Conservation (phyloP, 2,329 filamentous ascomycete species). For the Penicillium paneum region DNA sequence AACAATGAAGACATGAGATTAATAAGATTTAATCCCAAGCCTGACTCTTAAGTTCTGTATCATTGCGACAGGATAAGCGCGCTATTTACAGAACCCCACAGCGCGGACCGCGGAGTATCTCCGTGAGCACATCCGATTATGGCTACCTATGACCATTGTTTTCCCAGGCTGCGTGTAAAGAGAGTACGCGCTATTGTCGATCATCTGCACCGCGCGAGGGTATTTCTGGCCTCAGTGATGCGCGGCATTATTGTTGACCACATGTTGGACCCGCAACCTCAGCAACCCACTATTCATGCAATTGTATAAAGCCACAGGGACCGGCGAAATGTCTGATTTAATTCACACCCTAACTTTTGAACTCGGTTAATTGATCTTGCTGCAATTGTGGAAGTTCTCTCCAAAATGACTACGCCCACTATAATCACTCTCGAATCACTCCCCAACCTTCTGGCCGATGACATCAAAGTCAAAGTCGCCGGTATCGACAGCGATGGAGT, state of each 20-base stretch:
- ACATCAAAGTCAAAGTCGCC: slow-evolving; percentile 78
- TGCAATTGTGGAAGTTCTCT: background rate
- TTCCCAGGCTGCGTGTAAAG: background rate
- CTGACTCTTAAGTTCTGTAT: background rate
- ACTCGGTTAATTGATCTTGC: background rate
- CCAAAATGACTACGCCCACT: slow-evolving; percentile 9
- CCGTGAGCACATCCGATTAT: background rate
- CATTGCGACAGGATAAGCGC: slow-evolving; percentile 5
- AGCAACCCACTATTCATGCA: background rate
- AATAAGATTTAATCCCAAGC: background rate
- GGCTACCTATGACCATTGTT: background rate
- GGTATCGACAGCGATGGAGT: slow-evolving; percentile 83
- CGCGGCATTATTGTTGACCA: slow-evolving; percentile 3
- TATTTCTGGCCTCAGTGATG: background rate
- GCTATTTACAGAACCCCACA: slow-evolving; percentile 10
- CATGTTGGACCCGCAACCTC: background rate
- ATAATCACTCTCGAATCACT: slow-evolving; percentile 59
- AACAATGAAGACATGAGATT: background rate
- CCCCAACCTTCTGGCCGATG: slow-evolving; percentile 62
- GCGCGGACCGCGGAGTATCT: slow-evolving; percentile 16
- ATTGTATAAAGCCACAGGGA: slow-evolving; percentile 5
- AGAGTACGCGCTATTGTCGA: background rate
- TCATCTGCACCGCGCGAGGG: background rate
- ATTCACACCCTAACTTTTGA: background rate
- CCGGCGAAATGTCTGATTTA: background rate